Percentiles rank a stretch among this genome's conserved stretches.
phyloP scores from a whole-genome alignment of 768 basidiomycete genomes.

The Lyophyllum decastes region DNA sequence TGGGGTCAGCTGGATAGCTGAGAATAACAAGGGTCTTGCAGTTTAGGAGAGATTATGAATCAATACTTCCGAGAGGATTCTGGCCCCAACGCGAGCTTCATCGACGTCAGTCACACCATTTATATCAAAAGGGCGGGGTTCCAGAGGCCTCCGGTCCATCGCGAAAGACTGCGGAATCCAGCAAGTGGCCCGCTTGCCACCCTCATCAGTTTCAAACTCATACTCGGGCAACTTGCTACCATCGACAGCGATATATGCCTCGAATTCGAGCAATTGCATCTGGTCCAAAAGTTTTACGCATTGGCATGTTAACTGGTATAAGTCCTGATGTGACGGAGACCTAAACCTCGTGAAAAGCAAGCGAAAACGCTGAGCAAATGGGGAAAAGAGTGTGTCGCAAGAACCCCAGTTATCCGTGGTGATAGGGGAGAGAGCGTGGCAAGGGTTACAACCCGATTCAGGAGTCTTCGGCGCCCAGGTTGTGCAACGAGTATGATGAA shows the following conservation, averaged over 20 bases:
- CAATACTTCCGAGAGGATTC: not conserved
- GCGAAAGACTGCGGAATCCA: conserved; percentile 1
- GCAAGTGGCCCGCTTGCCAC: not conserved
- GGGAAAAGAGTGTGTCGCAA: too few relatives aligned
- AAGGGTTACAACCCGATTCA: too few relatives aligned
- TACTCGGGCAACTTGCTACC: conserved; percentile 15
- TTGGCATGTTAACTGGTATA: too few relatives aligned
- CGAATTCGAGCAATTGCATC: conserved; percentile 8
- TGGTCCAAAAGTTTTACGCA: too few relatives aligned
- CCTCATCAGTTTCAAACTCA: conserved; percentile 8
- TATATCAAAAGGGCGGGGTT: not conserved
- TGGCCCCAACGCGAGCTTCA: not conserved
- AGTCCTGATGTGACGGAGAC: too few relatives aligned
- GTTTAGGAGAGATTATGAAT: not conserved
- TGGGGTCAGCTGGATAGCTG: conserved; percentile 1
- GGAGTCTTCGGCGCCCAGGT: too few relatives aligned
- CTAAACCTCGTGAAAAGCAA: too few relatives aligned
- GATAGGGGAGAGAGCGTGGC: too few relatives aligned
- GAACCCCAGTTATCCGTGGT: too few relatives aligned
- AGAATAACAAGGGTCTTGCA: not conserved
- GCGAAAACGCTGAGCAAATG: too few relatives aligned
- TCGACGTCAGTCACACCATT: not conserved
- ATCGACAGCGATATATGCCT: conserved; percentile 18
- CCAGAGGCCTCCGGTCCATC: not conserved
- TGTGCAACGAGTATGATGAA: too few relatives aligned